Percentiles rank a stretch among this genome's conserved stretches.
Evolutionary conservation across 352 stramenopile species (phyloP).

Genomic region (Phytopythium ostracodes): DNA sequence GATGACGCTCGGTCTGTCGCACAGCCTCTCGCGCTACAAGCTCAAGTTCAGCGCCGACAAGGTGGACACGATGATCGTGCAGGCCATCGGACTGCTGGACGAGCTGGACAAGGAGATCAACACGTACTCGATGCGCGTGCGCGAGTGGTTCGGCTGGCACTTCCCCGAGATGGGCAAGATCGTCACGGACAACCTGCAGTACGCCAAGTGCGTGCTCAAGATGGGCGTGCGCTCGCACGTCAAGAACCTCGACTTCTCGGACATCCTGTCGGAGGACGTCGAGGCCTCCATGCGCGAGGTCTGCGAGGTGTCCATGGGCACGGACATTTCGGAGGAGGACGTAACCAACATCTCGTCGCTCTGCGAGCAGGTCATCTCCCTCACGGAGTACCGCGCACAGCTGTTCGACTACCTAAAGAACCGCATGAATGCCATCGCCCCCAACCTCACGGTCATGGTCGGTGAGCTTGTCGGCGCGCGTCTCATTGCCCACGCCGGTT

Average conservation of each 20-base stretch:
- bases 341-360: slow-evolving; percentile 96
- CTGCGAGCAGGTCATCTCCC: slow-evolving; percentile 89
- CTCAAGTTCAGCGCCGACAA: slow-evolving; percentile 99
- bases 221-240: slow-evolving; percentile 93
- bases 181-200: slow-evolving; percentile 98
- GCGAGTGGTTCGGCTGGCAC: slow-evolving; percentile 99
- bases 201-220: slow-evolving; percentile 97
- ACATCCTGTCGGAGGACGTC: slow-evolving; percentile 87
- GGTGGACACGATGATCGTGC: slow-evolving; percentile 99
- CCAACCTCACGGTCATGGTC: slow-evolving; percentile 99
- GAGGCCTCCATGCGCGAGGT: slow-evolving; percentile 96
- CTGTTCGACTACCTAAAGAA: slow-evolving; percentile 99
- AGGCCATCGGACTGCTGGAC: slow-evolving; percentile 99
- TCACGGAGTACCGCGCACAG: slow-evolving; percentile 91
- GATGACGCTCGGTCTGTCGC: slow-evolving; percentile 99
- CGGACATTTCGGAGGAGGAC: slow-evolving; percentile 99
- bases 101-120: slow-evolving; percentile 99
- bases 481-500: slow-evolving; percentile 99
- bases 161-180: slow-evolving; percentile 98
- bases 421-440: slow-evolving; percentile 99
- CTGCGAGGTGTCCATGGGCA: slow-evolving; percentile 99
- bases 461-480: slow-evolving; percentile 98
- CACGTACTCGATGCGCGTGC: slow-evolving; percentile 99
- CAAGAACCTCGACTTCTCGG: slow-evolving; percentile 91
- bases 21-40: slow-evolving; percentile 99